A percentile compares a stretch with the other conserved stretches of the same genome.
Evolutionary conservation across 345 rosid genomes (phyloP).

Genomic region (Dipteronia sinensis): DNA sequence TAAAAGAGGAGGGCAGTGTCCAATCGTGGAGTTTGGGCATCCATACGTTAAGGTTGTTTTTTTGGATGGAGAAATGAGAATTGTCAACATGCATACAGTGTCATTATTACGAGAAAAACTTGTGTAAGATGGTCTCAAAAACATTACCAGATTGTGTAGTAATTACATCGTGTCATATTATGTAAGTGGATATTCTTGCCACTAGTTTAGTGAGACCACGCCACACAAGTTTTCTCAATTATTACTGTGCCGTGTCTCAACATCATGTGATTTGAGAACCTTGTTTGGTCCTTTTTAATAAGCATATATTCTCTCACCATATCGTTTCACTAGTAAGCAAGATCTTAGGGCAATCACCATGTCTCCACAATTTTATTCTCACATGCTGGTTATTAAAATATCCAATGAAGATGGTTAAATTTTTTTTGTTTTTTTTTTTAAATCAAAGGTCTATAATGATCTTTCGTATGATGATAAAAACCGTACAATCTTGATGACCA

Average conservation of each 20-base stretch:
- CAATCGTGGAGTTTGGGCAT: slow-evolving; percentile 34
- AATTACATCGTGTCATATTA: too few species aligned
- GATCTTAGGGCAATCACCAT: slow-evolving; percentile 34
- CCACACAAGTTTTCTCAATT: too few species aligned
- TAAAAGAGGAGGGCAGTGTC: slow-evolving; percentile 31
- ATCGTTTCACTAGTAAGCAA: slow-evolving; percentile 23
- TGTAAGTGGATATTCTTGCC: too few species aligned
- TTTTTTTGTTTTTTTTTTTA: too few species aligned
- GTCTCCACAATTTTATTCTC: slow-evolving; percentile 20
- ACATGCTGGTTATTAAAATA: not conserved
- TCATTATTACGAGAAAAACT: not conserved
- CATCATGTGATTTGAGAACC: slow-evolving; percentile 32
- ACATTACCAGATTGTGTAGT: too few species aligned
- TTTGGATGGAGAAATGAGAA: not conserved
- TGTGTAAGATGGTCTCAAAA: too few species aligned
- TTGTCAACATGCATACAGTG: slow-evolving; percentile 15
- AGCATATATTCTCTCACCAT: slow-evolving; percentile 39
- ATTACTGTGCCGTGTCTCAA: slow-evolving; percentile 2
- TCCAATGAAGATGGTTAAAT: not conserved
- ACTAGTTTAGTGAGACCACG: too few species aligned
- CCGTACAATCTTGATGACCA: not conserved
- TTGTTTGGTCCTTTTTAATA: slow-evolving; percentile 2
- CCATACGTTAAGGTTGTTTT: slow-evolving; percentile 32
- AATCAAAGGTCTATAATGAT: not conserved
- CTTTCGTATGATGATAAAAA: not conserved